Percentiles rank a stretch among this genome's conserved stretches.
phyloP scores from a whole-genome alignment of 345 rosid species.

The Hibiscus mutabilis region DNA sequence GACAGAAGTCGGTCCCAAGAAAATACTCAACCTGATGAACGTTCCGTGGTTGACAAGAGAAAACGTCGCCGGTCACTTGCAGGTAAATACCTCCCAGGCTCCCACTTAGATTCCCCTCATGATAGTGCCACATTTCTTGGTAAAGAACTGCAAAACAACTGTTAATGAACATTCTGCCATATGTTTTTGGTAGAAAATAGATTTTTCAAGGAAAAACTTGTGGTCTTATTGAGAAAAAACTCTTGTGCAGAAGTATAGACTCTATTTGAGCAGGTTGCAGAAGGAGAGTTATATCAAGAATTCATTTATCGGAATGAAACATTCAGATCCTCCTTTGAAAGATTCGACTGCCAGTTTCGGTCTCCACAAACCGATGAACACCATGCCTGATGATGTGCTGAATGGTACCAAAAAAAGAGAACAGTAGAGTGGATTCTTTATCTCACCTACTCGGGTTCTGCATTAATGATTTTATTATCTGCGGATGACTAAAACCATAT shows the following conservation, averaged over 20 bases:
- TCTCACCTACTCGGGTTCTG: not conserved
- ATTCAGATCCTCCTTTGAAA: not conserved
- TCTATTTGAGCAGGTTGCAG: not conserved
- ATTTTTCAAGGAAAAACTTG: not conserved
- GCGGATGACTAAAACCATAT: not conserved
- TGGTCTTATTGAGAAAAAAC: not conserved
- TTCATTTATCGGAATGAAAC: not conserved
- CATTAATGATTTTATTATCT: not conserved
- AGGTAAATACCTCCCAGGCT: conserved; percentile 60
- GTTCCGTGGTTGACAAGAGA: conserved; percentile 93
- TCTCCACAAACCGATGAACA: not conserved
- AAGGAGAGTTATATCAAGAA: not conserved
- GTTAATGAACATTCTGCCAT: not conserved
- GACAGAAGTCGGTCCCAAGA: conserved; percentile 97
- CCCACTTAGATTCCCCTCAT: too few species aligned
- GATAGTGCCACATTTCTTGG: not conserved
- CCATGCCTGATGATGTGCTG: not conserved
- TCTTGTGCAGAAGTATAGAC: not conserved
- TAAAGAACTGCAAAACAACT: not conserved
- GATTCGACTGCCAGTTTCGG: not conserved
- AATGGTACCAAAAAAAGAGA: not conserved
- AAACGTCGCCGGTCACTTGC: conserved; percentile 94
- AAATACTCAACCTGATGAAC: conserved; percentile 92
- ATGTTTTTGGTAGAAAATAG: not conserved
- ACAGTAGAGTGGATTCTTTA: not conserved